Percentiles rank a stretch among this genome's conserved stretches.
Conservation (phyloP, 306 rosid genomes). For the Elaeagnus macrophylla region DNA sequence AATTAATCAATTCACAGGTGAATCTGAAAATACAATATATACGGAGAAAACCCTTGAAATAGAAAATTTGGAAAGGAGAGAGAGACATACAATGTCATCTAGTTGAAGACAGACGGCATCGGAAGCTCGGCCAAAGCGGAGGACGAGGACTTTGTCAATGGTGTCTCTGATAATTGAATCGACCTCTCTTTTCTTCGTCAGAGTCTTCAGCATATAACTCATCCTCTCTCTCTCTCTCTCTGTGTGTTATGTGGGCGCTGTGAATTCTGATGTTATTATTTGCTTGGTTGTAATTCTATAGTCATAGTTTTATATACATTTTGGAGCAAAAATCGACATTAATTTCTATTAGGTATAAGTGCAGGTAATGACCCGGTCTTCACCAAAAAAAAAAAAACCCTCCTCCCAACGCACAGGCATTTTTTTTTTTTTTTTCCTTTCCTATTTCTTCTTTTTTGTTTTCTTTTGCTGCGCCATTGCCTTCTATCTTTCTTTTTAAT, state of each 20-base stretch:
- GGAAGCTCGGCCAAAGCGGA: slow-evolving; percentile 71
- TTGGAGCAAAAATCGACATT: no score
- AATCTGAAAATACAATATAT: background rate
- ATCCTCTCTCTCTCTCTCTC: slow-evolving; percentile 15
- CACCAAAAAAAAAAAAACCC: no score
- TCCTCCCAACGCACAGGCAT: no score
- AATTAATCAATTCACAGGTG: background rate
- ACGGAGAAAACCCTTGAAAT: background rate
- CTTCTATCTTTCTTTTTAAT: no score
- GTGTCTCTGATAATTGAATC: slow-evolving; percentile 68
- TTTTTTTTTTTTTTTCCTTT: no score
- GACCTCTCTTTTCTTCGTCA: slow-evolving; percentile 57
- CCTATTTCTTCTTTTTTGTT: no score
- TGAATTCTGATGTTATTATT: no score
- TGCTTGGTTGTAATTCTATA: no score
- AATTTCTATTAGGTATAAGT: no score
- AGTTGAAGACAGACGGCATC: slow-evolving; percentile 57
- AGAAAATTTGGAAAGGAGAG: background rate
- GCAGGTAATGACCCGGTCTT: no score
- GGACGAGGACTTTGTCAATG: slow-evolving; percentile 74
- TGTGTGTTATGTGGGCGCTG: background rate
- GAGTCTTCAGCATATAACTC: slow-evolving; percentile 35
- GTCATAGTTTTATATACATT: no score
- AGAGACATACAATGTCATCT: slow-evolving; percentile 48
- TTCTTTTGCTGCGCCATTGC: no score